Evolutionary conservation across 148 eudicot species (phyloP), one percentile per base, ranked within the genome.

Genomic region (Arctostaphylos glauca): DNA sequence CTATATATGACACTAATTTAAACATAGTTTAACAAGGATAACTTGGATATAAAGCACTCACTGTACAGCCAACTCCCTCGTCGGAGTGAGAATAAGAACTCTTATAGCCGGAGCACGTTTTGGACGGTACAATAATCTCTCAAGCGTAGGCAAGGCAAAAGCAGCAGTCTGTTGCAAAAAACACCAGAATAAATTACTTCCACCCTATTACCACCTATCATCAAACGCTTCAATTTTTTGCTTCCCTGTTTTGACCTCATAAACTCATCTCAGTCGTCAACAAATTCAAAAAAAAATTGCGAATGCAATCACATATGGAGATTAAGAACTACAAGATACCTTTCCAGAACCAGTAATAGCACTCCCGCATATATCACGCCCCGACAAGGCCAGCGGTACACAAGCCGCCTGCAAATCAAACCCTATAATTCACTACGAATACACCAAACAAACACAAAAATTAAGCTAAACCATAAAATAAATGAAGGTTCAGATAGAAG

Each of bases 341-440:
- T 96, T 96, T 64, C 99, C 99, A 64, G 99, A 94, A 84, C 99
- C 99, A 56, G 99, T 96, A 73, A 94, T 86, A 44, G 99, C 99
- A 87, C 99, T 96, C 50, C 95, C 98, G 76, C 99, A 96, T 75
- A 96, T 96, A 81, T 96, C 99, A 21, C 97, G 99, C 48, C 98
- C 99, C 0, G 91, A 84, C 86, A 96, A 83, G 0, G 99, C 99
- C 77, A 93, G 68, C 3, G 99, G 99, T 88, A 96, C 83, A 84
- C 99, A 96, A 49, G 98, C 98, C 54, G 99, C 97, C 99, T 96
- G 86, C 71, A 90, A 76, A 49, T 71, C 50, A 76, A 86, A 53
- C 71, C 52, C 74, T 31, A 43, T 53, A 19, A 44, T 80, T 54
- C 78, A 23, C 50, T 43, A 21, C 31, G 47, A 77, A 9, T 23